Conservation (phyloP, 2,329 filamentous ascomycete genomes). For the Verticillium zaregamsianum region DNA sequence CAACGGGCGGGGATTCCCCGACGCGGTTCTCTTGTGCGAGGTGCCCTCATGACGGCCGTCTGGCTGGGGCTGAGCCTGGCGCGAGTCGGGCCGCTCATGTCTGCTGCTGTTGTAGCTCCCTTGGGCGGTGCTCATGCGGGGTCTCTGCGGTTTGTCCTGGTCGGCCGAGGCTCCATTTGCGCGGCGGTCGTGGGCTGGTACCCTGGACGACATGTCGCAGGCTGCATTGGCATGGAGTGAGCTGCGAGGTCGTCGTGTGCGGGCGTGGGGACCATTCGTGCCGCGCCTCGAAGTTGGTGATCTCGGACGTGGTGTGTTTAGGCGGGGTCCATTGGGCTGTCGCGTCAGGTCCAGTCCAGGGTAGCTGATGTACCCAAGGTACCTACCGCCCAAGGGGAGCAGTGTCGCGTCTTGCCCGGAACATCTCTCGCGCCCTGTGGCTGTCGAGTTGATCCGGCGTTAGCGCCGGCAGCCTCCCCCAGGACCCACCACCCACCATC, state of each 20-base stretch:
- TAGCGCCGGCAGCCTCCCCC: background rate
- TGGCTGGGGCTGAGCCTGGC: slow-evolving; percentile 29
- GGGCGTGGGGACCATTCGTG: background rate
- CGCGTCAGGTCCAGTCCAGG: background rate
- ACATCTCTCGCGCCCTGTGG: slow-evolving; percentile 1
- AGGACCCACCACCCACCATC: background rate
- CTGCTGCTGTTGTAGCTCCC: slow-evolving; percentile 20
- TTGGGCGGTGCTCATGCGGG: slow-evolving; percentile 28
- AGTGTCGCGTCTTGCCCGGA: background rate
- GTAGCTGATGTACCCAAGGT: background rate
- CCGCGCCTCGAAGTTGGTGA: background rate
- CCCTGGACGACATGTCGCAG: slow-evolving; percentile 37
- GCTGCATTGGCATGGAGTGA: slow-evolving; percentile 27
- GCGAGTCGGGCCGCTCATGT: slow-evolving; percentile 29
- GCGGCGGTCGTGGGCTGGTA: slow-evolving; percentile 37
- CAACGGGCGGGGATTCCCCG: slow-evolving; percentile 49
- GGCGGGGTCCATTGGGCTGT: background rate
- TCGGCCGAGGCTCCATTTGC: slow-evolving; percentile 33
- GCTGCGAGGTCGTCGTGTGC: background rate
- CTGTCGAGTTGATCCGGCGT: background rate
- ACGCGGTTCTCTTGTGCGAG: slow-evolving; percentile 54
- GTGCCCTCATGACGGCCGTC: slow-evolving; percentile 31
- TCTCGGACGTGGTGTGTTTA: background rate
- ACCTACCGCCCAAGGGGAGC: background rate
- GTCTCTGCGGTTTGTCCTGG: slow-evolving; percentile 17